A percentile compares a stretch with the other conserved stretches of the same genome.
These are phyloP conservation scores for Cladosporium colombiae DNA, from an alignment of 2,329 filamentous ascomycete genomes.

Conservation along the genomic window DNA sequence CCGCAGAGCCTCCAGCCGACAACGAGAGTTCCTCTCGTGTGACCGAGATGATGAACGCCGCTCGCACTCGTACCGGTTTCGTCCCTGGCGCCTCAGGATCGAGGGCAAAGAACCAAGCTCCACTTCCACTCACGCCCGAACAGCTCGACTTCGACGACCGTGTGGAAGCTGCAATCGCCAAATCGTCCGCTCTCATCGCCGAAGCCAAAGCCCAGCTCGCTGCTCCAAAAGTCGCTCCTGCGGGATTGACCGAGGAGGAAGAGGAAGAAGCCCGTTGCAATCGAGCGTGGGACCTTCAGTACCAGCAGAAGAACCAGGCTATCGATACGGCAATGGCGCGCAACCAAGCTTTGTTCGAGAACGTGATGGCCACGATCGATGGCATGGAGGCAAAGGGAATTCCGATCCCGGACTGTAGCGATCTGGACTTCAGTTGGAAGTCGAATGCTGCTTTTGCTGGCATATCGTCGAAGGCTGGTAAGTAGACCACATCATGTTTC, in stretches of 20 bases:
- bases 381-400: slow-evolving; percentile 2
- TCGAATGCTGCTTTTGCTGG: background rate
- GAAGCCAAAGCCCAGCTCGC: slow-evolving; percentile 22
- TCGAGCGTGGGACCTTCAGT: slow-evolving; percentile 18
- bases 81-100: background rate
- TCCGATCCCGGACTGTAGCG: background rate
- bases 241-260: slow-evolving; percentile 21
- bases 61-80: background rate
- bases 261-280: slow-evolving; percentile 18
- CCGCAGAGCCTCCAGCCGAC: background rate
- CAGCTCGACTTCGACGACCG: slow-evolving; percentile 21
- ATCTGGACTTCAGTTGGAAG: background rate
- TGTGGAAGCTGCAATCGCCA: slow-evolving; percentile 23
- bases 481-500: background rate
- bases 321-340: background rate
- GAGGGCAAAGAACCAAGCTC: background rate
- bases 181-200: slow-evolving; percentile 15
- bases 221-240: slow-evolving; percentile 8
- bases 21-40: slow-evolving; percentile 1
- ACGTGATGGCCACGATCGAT: slow-evolving; percentile 17
- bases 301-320: slow-evolving; percentile 5
- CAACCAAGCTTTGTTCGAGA: slow-evolving; percentile 18
- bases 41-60: background rate
- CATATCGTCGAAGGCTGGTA: background rate
- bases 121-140: background rate